A percentile compares a stretch with the other conserved stretches of the same genome.
Conservation (phyloP, 768 basidiomycete species). For the Boletus eberwhitei region DNA sequence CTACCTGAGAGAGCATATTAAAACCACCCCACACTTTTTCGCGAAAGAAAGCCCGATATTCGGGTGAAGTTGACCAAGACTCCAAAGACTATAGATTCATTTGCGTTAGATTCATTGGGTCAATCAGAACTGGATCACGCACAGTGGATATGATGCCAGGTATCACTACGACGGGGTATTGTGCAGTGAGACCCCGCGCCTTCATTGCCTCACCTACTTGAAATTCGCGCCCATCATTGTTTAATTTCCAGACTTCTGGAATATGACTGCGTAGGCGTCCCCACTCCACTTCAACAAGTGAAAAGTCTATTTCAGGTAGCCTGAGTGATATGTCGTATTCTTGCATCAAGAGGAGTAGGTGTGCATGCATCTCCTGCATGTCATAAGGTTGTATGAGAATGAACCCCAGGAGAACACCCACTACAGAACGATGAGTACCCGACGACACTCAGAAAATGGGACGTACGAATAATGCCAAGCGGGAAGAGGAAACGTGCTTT, state of each 20-base stretch:
- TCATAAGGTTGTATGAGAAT: slow-evolving; percentile 63
- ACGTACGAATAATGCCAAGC: slow-evolving; percentile 61
- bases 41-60: slow-evolving; percentile 88
- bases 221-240: slow-evolving; percentile 77
- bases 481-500: slow-evolving; percentile 62
- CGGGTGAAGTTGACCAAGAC: slow-evolving; percentile 88
- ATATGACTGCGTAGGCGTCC: slow-evolving; percentile 60
- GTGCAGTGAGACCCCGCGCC: slow-evolving; percentile 59
- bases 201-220: slow-evolving; percentile 69
- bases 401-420: slow-evolving; percentile 64
- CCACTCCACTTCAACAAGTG: slow-evolving; percentile 73
- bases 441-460: background rate
- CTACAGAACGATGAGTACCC: slow-evolving; percentile 33
- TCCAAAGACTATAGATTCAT: slow-evolving; percentile 62
- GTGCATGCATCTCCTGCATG: slow-evolving; percentile 65
- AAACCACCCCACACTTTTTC: slow-evolving; percentile 80
- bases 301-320: slow-evolving; percentile 63
- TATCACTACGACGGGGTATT: slow-evolving; percentile 80
- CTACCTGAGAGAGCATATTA: slow-evolving; percentile 79
- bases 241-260: slow-evolving; percentile 80
- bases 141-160: slow-evolving; percentile 91
- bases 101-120: background rate
- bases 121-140: slow-evolving; percentile 20
- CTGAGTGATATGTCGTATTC: slow-evolving; percentile 67
- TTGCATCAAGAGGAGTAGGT: slow-evolving; percentile 62